Evolutionary conservation across 306 rosid genomes (phyloP).

Genomic region (Bauhinia variegata): DNA sequence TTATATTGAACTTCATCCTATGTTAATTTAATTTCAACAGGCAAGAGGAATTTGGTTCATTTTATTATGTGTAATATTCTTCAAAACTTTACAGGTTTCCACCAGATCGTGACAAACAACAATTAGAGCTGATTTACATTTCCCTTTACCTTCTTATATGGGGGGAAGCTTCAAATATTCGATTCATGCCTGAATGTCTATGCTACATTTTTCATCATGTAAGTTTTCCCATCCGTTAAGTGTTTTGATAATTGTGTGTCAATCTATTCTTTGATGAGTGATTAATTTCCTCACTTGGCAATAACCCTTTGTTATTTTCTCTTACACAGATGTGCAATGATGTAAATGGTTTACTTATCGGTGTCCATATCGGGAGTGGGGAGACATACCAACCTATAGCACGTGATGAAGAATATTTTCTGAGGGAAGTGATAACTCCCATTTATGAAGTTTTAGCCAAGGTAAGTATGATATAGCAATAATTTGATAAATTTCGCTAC

Average conservation of each 20-base stretch:
- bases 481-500: constrained; percentile 33
- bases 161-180: constrained; percentile 99
- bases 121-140: constrained; percentile 71
- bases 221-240: constrained; percentile 39
- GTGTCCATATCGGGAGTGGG: constrained; percentile 57
- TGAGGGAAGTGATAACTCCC: constrained; percentile 71
- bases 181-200: constrained; percentile 99
- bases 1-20: constrained; percentile 29
- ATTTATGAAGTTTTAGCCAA: constrained; percentile 65
- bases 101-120: constrained; percentile 48
- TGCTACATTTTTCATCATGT: constrained; percentile 96
- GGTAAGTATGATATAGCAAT: constrained; percentile 49
- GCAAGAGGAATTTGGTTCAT: constrained; percentile 33
- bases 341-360: constrained; percentile 54
- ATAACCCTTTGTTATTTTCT: constrained; percentile 38
- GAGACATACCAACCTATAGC: constrained; percentile 50
- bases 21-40: constrained; percentile 8
- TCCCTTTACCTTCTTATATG: constrained; percentile 96
- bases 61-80: constrained; percentile 24
- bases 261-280: neutral
- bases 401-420: constrained; percentile 67
- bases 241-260: neutral
- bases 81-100: constrained; percentile 54
- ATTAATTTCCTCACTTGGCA: constrained; percentile 1
- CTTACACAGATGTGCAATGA: constrained; percentile 71